These are phyloP conservation scores for Alternaria ethzedia DNA, from an alignment of 2,329 filamentous ascomycete genomes.

Conservation along the genomic window DNA sequence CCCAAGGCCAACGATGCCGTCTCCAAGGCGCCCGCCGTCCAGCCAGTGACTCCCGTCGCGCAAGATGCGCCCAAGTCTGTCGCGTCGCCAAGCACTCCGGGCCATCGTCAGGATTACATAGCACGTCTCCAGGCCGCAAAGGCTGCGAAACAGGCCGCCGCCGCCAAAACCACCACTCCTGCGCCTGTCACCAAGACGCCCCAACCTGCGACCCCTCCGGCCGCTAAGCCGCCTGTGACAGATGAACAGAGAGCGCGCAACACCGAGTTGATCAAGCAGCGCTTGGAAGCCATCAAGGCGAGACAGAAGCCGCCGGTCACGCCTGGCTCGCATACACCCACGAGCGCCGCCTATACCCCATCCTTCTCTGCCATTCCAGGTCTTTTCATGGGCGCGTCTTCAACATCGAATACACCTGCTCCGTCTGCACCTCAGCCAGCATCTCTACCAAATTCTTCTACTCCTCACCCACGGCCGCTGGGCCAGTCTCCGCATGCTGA, in stretches of 20 bases:
- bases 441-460: constrained; percentile 22
- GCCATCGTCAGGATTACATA: constrained; percentile 78
- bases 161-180: constrained; percentile 11
- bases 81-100: constrained; percentile 41
- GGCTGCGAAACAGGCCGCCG: constrained; percentile 55
- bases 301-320: constrained; percentile 22
- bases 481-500: constrained; percentile 60
- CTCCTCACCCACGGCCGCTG: constrained; percentile 65
- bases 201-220: constrained; percentile 20
- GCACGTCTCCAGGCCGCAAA: constrained; percentile 78
- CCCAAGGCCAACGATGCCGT: constrained; percentile 22
- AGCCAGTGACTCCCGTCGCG: constrained; percentile 7
- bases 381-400: constrained; percentile 55
- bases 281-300: constrained; percentile 69
- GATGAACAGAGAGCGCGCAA: constrained; percentile 63
- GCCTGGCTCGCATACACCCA: constrained; percentile 5
- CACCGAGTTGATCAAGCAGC: constrained; percentile 78
- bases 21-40: constrained; percentile 8
- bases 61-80: constrained; percentile 23
- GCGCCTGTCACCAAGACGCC: constrained; percentile 17
- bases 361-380: constrained; percentile 57
- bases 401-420: constrained; percentile 3
- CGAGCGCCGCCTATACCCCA: constrained; percentile 10
- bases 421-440: constrained; percentile 55
- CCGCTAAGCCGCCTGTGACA: constrained; percentile 24